Conservation (phyloP, 2,329 filamentous ascomycete genomes). For the Oidium heveae region DNA sequence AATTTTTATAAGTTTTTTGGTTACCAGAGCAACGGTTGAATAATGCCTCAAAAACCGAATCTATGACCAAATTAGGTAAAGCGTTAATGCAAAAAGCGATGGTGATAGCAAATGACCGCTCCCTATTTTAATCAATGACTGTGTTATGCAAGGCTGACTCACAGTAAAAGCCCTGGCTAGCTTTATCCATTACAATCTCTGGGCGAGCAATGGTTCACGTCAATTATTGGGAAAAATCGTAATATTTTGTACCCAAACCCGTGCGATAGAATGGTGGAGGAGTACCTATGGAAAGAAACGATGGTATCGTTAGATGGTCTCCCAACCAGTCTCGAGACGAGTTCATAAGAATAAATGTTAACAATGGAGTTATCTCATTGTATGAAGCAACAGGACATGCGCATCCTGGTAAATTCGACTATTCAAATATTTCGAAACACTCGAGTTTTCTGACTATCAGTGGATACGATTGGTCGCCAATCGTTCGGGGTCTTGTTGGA, state of each 20-base stretch:
- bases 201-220: too few relatives aligned
- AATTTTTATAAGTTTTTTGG: too few relatives aligned
- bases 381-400: slow-evolving; percentile 36
- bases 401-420: slow-evolving; percentile 30
- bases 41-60: too few relatives aligned
- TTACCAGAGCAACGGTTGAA: too few relatives aligned
- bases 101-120: too few relatives aligned
- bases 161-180: too few relatives aligned
- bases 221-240: background rate
- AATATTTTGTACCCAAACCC: background rate
- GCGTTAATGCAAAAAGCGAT: too few relatives aligned
- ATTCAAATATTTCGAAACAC: slow-evolving; percentile 28
- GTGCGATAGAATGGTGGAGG: background rate
- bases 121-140: too few relatives aligned
- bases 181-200: too few relatives aligned
- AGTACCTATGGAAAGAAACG: slow-evolving; percentile 12
- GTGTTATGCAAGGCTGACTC: too few relatives aligned
- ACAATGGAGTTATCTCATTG: slow-evolving; percentile 34
- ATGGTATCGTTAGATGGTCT: slow-evolving; percentile 40
- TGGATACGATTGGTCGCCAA: slow-evolving; percentile 41
- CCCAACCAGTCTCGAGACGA: slow-evolving; percentile 30
- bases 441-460: slow-evolving; percentile 37
- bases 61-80: too few relatives aligned
- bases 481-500: slow-evolving; percentile 39
- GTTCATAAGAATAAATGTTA: slow-evolving; percentile 39